phyloP scores from a whole-genome alignment of 2,329 filamentous ascomycete genomes.

The Fusarium subglutinans region DNA sequence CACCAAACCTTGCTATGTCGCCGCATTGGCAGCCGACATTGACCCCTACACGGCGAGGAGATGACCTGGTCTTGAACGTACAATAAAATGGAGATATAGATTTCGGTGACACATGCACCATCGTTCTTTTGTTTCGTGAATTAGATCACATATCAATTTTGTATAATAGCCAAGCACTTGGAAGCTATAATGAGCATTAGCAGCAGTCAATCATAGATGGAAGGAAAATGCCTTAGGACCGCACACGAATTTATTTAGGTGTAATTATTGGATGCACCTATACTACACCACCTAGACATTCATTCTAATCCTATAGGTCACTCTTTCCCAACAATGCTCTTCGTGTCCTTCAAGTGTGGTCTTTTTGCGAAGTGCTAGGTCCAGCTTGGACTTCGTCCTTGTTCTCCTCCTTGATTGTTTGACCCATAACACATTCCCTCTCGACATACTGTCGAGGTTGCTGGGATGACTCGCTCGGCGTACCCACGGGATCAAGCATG shows the following conservation, averaged over 20 bases:
- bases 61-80: conserved; percentile 70
- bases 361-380: conserved; percentile 4
- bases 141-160: conserved; percentile 21
- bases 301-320: conserved; percentile 34
- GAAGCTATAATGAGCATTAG: conserved; percentile 36
- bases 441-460: conserved; percentile 37
- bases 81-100: conserved; percentile 46
- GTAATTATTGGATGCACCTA: conserved; percentile 39
- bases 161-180: conserved; percentile 38
- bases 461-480: conserved; percentile 17
- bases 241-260: conserved; percentile 8
- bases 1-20: conserved; percentile 26
- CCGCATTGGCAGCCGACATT: conserved; percentile 62
- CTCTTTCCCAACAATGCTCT: not conserved
- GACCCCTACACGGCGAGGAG: conserved; percentile 72
- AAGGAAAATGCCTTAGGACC: conserved; percentile 15
- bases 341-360: not conserved
- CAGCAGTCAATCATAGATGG: conserved; percentile 34
- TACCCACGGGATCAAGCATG: conserved; percentile 30
- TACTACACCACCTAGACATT: conserved; percentile 22
- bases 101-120: conserved; percentile 7
- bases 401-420: conserved; percentile 49
- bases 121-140: conserved; percentile 10
- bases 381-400: conserved; percentile 36
- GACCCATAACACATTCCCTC: conserved; percentile 51